Percentiles rank a stretch among this genome's conserved stretches.
These are phyloP conservation scores for Tetracentron sinense DNA, from an alignment of 164 flowering plant genomes.

Conservation along the genomic window DNA sequence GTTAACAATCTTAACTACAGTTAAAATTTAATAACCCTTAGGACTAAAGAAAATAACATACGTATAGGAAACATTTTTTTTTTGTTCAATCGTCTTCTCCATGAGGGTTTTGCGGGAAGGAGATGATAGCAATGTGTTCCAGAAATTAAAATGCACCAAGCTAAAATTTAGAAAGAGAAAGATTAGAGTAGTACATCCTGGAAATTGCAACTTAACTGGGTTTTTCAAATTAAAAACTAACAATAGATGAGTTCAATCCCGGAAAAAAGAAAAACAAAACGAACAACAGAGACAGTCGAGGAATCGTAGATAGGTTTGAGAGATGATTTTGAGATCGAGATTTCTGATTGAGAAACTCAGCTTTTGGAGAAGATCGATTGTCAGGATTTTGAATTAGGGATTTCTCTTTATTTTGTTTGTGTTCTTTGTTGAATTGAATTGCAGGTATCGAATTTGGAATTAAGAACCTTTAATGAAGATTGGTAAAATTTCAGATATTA, in stretches of 20 bases:
- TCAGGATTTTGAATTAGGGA: neutral
- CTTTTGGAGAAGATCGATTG: slow-evolving; percentile 55
- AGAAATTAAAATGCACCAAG: neutral
- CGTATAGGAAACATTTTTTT: no score
- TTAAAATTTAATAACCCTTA: no score
- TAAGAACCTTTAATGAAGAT: no score
- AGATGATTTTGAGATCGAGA: slow-evolving; percentile 12
- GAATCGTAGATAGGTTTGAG: slow-evolving; percentile 17
- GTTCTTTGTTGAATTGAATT: no score
- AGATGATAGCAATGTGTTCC: neutral
- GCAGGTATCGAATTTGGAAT: neutral
- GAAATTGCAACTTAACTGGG: neutral
- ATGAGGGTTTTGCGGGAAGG: no score
- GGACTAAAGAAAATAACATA: no score
- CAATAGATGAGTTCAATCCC: neutral
- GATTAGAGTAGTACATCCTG: neutral
- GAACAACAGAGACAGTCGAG: slow-evolving; percentile 34
- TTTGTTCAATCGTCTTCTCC: no score
- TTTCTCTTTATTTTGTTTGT: no score
- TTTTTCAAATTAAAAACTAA: neutral
- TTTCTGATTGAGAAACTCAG: slow-evolving; percentile 20
- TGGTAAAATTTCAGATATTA: no score
- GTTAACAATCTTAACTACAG: no score
- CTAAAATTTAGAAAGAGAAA: neutral
- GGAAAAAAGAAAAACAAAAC: neutral